Percentiles rank a stretch among this genome's conserved stretches.
Conservation (phyloP, 2,329 filamentous ascomycete genomes). For the Triangularia setosa region DNA sequence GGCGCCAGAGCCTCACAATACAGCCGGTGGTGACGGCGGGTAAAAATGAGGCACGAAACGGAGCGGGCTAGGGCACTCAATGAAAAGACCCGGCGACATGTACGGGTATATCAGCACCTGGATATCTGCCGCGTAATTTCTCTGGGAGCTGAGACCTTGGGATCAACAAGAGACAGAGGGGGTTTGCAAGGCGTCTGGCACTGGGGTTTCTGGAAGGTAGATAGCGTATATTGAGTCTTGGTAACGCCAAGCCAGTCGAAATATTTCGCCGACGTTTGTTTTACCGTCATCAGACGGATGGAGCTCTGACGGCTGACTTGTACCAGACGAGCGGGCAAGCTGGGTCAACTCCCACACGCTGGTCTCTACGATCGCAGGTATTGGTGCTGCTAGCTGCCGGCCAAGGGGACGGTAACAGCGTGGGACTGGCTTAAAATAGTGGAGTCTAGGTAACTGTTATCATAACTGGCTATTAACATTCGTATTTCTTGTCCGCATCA, state of each 20-base stretch:
- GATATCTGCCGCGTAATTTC: conserved; percentile 14
- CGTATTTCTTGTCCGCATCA: background rate
- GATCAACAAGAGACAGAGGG: conserved; percentile 15
- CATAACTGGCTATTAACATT: background rate
- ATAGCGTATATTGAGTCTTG: conserved; percentile 13
- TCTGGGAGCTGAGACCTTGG: conserved; percentile 15
- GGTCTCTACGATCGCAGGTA: background rate
- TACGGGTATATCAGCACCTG: conserved; percentile 19
- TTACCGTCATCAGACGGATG: conserved; percentile 9
- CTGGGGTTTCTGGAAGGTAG: conserved; percentile 11
- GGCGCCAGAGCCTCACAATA: conserved; percentile 24
- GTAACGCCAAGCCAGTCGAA: conserved; percentile 14
- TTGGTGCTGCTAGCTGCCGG: background rate
- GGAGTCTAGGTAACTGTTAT: background rate
- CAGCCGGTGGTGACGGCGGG: conserved; percentile 18
- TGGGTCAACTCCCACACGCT: conserved; percentile 11
- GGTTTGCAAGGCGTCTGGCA: conserved; percentile 11
- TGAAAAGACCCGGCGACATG: conserved; percentile 15
- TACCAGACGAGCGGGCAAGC: conserved; percentile 5
- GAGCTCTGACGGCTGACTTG: conserved; percentile 2
- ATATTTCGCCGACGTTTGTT: conserved; percentile 19
- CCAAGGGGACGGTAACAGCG: conserved; percentile 8
- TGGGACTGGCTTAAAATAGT: conserved; percentile 6
- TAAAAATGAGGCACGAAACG: conserved; percentile 21
- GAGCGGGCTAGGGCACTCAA: conserved; percentile 12